Conservation (phyloP, 1,284 basidiomycete species). For the Sanghuangporus sanghuang region DNA sequence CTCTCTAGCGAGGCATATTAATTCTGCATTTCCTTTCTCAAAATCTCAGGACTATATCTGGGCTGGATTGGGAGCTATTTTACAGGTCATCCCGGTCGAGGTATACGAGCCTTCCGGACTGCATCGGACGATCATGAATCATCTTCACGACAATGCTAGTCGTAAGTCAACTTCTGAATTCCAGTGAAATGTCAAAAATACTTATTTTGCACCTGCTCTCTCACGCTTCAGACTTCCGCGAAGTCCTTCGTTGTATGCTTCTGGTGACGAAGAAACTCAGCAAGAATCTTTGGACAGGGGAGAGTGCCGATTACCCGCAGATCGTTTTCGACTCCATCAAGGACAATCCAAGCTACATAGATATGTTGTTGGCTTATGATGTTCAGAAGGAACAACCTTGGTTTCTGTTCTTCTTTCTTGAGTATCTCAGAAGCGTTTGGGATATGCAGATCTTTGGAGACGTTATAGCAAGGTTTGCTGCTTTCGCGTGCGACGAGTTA, state of each 20-base stretch:
- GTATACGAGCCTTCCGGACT: conserved; percentile 31
- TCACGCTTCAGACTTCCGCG: conserved; percentile 50
- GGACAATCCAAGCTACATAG: conserved; percentile 62
- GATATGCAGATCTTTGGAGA: conserved; percentile 50
- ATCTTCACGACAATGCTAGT: conserved; percentile 56
- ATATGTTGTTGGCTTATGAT: conserved; percentile 39
- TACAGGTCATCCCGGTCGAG: conserved; percentile 51
- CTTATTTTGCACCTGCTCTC: conserved; percentile 1
- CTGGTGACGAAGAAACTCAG: conserved; percentile 50
- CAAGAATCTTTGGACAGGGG: conserved; percentile 58
- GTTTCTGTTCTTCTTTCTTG: conserved; percentile 50
- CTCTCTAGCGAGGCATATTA: neutral
- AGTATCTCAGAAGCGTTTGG: conserved; percentile 52
- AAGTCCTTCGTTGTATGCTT: conserved; percentile 56
- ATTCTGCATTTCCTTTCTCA: conserved; percentile 8
- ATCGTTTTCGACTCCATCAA: conserved; percentile 79
- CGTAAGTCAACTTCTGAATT: conserved; percentile 42
- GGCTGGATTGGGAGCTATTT: conserved; percentile 42
- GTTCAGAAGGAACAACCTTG: conserved; percentile 35
- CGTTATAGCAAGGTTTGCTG: conserved; percentile 63
- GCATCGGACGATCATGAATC: conserved; percentile 47
- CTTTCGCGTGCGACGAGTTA: conserved; percentile 71
- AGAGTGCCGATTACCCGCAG: conserved; percentile 63
- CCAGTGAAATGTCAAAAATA: neutral
- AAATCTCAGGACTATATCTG: conserved; percentile 29